Conservation (phyloP, 148 eudicot species). For the Rhododendron williamsianum region DNA sequence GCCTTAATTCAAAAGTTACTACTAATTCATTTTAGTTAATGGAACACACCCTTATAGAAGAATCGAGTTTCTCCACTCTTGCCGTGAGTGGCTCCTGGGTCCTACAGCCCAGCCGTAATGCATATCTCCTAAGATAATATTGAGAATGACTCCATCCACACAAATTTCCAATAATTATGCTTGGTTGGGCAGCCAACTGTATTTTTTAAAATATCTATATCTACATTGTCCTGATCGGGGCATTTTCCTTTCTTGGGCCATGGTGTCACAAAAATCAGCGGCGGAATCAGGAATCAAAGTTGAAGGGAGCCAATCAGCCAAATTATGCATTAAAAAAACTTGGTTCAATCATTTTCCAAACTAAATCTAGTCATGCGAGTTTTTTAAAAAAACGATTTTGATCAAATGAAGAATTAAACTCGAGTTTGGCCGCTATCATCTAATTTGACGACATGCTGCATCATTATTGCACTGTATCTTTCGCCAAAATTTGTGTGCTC, state of each 20-base stretch:
- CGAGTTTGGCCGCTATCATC: no score
- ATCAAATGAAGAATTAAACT: no score
- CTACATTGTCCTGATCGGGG: not conserved
- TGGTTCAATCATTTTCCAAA: no score
- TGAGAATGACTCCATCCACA: not conserved
- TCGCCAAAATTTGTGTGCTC: no score
- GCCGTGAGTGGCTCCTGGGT: not conserved
- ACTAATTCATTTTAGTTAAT: no score
- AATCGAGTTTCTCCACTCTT: not conserved
- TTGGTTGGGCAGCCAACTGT: not conserved
- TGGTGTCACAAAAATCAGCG: not conserved
- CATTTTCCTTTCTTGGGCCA: not conserved
- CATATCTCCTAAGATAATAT: not conserved
- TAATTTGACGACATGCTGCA: no score
- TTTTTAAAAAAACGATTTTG: no score
- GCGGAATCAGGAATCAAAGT: not conserved
- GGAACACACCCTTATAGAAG: no score
- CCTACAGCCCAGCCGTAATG: not conserved
- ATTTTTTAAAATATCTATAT: not conserved
- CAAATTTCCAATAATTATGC: not conserved
- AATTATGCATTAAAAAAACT: no score
- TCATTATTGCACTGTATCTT: no score
- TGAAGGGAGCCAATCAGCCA: not conserved
- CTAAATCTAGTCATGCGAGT: no score
- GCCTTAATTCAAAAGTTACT: no score